Evolutionary conservation across 1,284 basidiomycete genomes (phyloP).

Genomic region (Salmacisia buchloeana): DNA sequence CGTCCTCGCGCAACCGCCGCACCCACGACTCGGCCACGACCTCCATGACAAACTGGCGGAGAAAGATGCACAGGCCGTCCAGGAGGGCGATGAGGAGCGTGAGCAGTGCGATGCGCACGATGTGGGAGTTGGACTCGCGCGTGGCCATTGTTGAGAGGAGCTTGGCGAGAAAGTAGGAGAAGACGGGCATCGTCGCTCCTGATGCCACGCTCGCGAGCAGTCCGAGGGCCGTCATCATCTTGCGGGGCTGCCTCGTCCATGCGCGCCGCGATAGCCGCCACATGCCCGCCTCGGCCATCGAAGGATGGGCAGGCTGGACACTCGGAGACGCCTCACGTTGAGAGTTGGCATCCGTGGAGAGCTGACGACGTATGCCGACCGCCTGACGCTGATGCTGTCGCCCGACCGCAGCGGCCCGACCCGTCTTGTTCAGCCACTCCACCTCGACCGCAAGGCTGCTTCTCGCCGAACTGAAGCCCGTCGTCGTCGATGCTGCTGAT

Average conservation of each 20-base stretch:
- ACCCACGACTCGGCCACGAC: slow-evolving; percentile 71
- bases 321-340: too few species aligned
- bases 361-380: too few species aligned
- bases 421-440: neutral
- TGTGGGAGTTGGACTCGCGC: slow-evolving; percentile 52
- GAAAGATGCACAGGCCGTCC: slow-evolving; percentile 71
- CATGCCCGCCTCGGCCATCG: too few species aligned
- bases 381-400: too few species aligned
- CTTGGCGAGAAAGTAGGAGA: slow-evolving; percentile 79
- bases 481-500: too few species aligned
- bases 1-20: slow-evolving; percentile 61
- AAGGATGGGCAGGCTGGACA: too few species aligned
- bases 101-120: slow-evolving; percentile 56
- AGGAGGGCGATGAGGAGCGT: slow-evolving; percentile 66
- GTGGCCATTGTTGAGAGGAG: slow-evolving; percentile 60
- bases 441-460: too few species aligned
- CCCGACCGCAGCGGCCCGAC: neutral
- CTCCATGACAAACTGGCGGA: slow-evolving; percentile 58
- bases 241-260: slow-evolving; percentile 70
- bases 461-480: too few species aligned
- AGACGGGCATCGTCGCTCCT: slow-evolving; percentile 80
- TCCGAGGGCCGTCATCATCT: slow-evolving; percentile 65
- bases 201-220: slow-evolving; percentile 58
- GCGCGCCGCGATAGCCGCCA: slow-evolving; percentile 58
- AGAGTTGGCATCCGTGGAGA: too few species aligned